These are phyloP conservation scores for Candida tetrigidarum DNA, from an alignment of 1,139 yeast species.

Conservation along the genomic window DNA sequence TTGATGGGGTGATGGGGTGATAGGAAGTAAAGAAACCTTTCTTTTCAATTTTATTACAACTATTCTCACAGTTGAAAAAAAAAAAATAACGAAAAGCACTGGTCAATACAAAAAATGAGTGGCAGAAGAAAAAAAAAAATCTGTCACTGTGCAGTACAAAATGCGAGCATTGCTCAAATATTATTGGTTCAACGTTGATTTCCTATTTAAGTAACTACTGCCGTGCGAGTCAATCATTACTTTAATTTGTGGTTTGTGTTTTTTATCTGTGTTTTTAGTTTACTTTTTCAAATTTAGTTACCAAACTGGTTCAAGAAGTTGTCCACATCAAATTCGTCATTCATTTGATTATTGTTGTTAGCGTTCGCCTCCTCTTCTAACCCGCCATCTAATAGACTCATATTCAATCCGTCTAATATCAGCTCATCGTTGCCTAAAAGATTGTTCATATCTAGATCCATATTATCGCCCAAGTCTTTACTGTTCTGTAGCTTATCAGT, in stretches of 20 bases:
- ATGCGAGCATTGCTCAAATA: conserved; percentile 15
- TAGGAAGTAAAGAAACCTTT: background rate
- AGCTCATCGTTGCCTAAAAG: conserved; percentile 47
- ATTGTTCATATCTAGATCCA: conserved; percentile 46
- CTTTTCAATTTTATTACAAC: conserved; percentile 8
- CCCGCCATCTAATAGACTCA: conserved; percentile 45
- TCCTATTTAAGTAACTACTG: conserved; percentile 28
- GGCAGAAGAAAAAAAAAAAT: background rate
- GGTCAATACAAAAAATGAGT: background rate
- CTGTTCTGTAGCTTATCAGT: conserved; percentile 1
- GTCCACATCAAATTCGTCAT: conserved; percentile 50
- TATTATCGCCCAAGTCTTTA: conserved; percentile 18
- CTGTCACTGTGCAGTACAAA: conserved; percentile 2
- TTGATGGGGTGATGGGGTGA: background rate
- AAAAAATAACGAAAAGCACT: conserved; percentile 4
- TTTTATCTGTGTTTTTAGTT: no score
- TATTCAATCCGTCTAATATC: conserved; percentile 48
- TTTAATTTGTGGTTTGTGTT: no score
- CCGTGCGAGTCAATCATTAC: conserved; percentile 2
- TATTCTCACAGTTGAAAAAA: conserved; percentile 8
- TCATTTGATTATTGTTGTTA: conserved; percentile 20
- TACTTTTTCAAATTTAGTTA: conserved; percentile 19
- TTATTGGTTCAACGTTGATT: conserved; percentile 37
- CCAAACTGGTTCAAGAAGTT: conserved; percentile 52
- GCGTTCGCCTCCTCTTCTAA: conserved; percentile 26